These are phyloP conservation scores for Venturia pyrina DNA, from an alignment of 2,329 filamentous ascomycete genomes.

Conservation along the genomic window DNA sequence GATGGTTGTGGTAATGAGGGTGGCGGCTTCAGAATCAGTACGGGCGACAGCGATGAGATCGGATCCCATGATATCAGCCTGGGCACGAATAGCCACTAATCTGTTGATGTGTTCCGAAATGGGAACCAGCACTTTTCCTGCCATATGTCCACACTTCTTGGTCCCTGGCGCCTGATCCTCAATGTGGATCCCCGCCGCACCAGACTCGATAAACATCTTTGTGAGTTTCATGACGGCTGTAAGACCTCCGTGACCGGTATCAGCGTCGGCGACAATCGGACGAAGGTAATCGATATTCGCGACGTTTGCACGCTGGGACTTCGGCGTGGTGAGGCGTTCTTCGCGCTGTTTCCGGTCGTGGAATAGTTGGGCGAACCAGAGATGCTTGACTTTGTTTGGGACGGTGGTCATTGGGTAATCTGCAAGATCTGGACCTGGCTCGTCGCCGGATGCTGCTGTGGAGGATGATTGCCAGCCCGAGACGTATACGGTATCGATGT, in stretches of 20 bases:
- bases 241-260: slow-evolving; percentile 92
- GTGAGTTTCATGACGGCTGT: slow-evolving; percentile 99
- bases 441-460: slow-evolving; percentile 86
- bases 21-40: slow-evolving; percentile 95
- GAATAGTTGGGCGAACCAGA: slow-evolving; percentile 98
- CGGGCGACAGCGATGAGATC: slow-evolving; percentile 87
- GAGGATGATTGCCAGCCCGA: slow-evolving; percentile 98
- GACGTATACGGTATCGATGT: slow-evolving; percentile 95
- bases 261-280: slow-evolving; percentile 91
- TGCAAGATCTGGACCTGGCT: slow-evolving; percentile 93
- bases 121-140: slow-evolving; percentile 92
- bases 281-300: slow-evolving; percentile 87
- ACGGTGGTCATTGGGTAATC: slow-evolving; percentile 94
- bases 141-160: slow-evolving; percentile 99
- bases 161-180: slow-evolving; percentile 97
- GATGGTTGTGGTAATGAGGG: slow-evolving; percentile 92
- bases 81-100: slow-evolving; percentile 88
- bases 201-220: slow-evolving; percentile 93
- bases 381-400: slow-evolving; percentile 93
- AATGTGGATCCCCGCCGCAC: slow-evolving; percentile 95
- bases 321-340: slow-evolving; percentile 72
- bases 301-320: slow-evolving; percentile 59
- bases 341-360: slow-evolving; percentile 98
- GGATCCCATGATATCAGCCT: slow-evolving; percentile 95
- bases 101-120: slow-evolving; percentile 98